Evolutionary conservation across 345 rosid genomes (phyloP).

Genomic region (Gossypium arboreum): DNA sequence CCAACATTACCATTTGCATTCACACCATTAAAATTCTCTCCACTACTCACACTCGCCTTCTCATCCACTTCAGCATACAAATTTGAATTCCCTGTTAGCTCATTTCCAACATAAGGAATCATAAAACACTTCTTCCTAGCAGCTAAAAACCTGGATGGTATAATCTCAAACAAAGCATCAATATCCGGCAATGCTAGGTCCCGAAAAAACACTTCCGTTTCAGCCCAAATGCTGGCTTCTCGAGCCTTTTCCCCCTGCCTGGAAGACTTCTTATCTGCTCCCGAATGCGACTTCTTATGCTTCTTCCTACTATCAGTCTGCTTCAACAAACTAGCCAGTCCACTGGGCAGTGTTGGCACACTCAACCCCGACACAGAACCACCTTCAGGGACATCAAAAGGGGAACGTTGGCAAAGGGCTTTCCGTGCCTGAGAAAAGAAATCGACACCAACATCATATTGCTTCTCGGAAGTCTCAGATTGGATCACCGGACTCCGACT

Average conservation of each 20-base stretch:
- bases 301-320: conserved; percentile 59
- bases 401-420: conserved; percentile 65
- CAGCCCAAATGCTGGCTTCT: conserved; percentile 66
- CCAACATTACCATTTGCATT: conserved; percentile 19
- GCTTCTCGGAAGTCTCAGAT: conserved; percentile 20
- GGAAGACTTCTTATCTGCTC: conserved; percentile 54
- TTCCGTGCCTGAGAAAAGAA: conserved; percentile 81
- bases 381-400: conserved; percentile 65
- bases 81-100: conserved; percentile 5
- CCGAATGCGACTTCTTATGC: conserved; percentile 68
- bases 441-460: conserved; percentile 43
- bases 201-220: conserved; percentile 78
- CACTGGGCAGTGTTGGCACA: conserved; percentile 57
- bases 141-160: conserved; percentile 42
- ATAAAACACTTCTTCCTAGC: conserved; percentile 41
- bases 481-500: conserved; percentile 21
- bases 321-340: conserved; percentile 67
- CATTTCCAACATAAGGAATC: conserved; percentile 43
- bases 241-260: conserved; percentile 56
- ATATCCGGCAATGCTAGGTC: conserved; percentile 67
- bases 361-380: conserved; percentile 32
- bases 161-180: conserved; percentile 50
- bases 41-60: conserved; percentile 15
- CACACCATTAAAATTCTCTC: conserved; percentile 20
- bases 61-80: background rate